Evolutionary conservation across 2,329 filamentous ascomycete genomes (phyloP), one percentile per base, ranked within the genome.

Genomic region (Magnaporthales sp.): DNA sequence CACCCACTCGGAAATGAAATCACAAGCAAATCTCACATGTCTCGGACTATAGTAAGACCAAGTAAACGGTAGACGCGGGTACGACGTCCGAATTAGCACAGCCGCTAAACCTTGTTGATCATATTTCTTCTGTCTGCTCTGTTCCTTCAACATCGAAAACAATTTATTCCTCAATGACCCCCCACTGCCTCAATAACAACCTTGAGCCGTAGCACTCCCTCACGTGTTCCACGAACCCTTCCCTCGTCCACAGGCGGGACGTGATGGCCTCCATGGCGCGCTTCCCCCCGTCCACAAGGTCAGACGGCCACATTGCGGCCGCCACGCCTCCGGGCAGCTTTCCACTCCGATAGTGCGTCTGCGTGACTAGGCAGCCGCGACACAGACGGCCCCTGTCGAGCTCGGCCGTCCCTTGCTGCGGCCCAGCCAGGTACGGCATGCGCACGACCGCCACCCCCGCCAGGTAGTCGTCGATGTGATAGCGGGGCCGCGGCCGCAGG

Each of bases 361-460:
- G 61, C 19, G 29, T 38, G 29, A 32, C 32, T 7, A 38, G 63
- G 19, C 63, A 64, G 10, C 63, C 63, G 31, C 22, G 26, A 19
- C 63, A 64, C 26, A 51, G 31, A 2, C 38, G 5, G 31, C 63
- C 63, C 13, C 51, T 10, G 3, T 64, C 63, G 11, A 64, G 63
- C 24, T 11, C 4, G 62, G 11, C 22, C 22, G 10, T 3, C 22
- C 13, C 15, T 31, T 22, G 63, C 32, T 26, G 22, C 24, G 8
- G 62, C 5, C 15, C 29, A 7, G 62, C 19, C 19, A 64, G 31
- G 22, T 31, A 64, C 22, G 63, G 63, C 63, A 64, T 64, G 8
- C 63, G 63, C 19, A 64, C 63, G 63, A 64, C 27, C 19, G 63
- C 63, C 15, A 38, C 63, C 31, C 63, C 63, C 15, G 32, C 19